Evolutionary conservation across 192 early-diverging fungal species (phyloP), one percentile per base, ranked within the genome.

Genomic region (Coemansia sp.): DNA sequence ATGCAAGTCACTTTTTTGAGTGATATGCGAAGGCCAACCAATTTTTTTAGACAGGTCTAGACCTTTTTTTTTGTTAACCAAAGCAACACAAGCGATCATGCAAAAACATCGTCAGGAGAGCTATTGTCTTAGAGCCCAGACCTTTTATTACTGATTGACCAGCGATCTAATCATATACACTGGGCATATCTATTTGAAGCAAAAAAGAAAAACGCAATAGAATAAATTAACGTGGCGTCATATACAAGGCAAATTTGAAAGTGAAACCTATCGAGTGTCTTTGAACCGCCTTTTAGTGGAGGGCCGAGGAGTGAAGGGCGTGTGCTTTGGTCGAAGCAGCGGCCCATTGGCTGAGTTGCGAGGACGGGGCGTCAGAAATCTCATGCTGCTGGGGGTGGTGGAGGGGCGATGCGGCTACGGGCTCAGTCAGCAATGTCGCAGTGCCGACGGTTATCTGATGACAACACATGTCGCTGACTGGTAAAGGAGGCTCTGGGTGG

Each of bases 341-440:
- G 18, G 57, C 57, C 57, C 57, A 60, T 60, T 60, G 57, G 8
- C 8, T 31, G 31, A 60, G 57, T 24, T 51, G 65, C 24, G 65
- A 51, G 10, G 40, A 52, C 9, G 47, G 47, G 15, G 22, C 33
- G 7, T 33, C 57, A 7, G 29, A 2, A 16, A 15, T 18, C 16
- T 60, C 57, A 24, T 41, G 61, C 3, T 5, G n/a, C n/a, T 63
- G 36, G 36, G 10, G 20, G 15, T 42, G 61, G 15, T 54, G 61
- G 15, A 20, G 22, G 29, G 55, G 43, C 13, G 29, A 12, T 43
- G 38, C 31, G 9, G 66, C 47, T 7, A 79, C 42, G 8, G 71
- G 78, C 67, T 81, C 79, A 24, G 79, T 81, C 18, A 46, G 49
- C 42, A 81, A 43, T 3, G 74, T 81, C 24, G 79, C 79, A 2